These are phyloP conservation scores for Claviceps citrina DNA, from an alignment of 2,329 filamentous ascomycete species.

Conservation along the genomic window DNA sequence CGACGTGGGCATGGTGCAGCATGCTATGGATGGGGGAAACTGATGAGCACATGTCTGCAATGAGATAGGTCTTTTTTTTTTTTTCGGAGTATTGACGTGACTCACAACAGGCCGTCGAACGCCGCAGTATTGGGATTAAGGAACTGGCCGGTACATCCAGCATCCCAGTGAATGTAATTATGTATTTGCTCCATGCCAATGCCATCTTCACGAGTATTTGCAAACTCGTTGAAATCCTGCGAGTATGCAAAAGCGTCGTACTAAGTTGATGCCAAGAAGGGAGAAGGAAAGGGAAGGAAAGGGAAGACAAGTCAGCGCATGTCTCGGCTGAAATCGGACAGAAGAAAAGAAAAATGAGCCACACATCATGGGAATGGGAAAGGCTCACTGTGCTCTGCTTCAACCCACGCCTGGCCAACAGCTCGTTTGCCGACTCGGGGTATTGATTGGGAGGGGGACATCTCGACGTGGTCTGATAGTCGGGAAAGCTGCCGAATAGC, in stretches of 20 bases:
- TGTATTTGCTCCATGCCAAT: conserved; percentile 29
- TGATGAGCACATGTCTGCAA: not conserved
- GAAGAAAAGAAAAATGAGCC: no score
- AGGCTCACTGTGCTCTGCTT: conserved; percentile 28
- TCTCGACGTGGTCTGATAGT: conserved; percentile 20
- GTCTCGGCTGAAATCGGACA: not conserved
- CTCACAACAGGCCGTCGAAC: conserved; percentile 32
- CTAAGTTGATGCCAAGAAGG: conserved; percentile 12
- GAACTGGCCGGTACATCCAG: conserved; percentile 26
- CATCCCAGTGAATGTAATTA: conserved; percentile 27
- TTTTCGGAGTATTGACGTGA: not conserved
- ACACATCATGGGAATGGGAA: no score
- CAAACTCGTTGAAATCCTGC: conserved; percentile 20
- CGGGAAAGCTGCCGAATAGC: conserved; percentile 21
- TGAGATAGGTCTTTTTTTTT: not conserved
- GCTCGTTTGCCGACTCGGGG: conserved; percentile 22
- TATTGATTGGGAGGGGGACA: conserved; percentile 24
- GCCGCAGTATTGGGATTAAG: conserved; percentile 23
- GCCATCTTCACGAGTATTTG: conserved; percentile 19
- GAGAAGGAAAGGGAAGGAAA: no score
- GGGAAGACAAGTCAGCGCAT: no score
- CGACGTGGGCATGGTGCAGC: conserved; percentile 42
- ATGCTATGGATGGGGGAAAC: conserved; percentile 15
- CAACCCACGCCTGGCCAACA: conserved; percentile 19
- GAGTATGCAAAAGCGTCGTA: conserved; percentile 27